Evolutionary conservation across 495 filamentous ascomycete species (phyloP), one percentile per base, ranked within the genome.

Genomic region (Staphylotrichum longicolle): DNA sequence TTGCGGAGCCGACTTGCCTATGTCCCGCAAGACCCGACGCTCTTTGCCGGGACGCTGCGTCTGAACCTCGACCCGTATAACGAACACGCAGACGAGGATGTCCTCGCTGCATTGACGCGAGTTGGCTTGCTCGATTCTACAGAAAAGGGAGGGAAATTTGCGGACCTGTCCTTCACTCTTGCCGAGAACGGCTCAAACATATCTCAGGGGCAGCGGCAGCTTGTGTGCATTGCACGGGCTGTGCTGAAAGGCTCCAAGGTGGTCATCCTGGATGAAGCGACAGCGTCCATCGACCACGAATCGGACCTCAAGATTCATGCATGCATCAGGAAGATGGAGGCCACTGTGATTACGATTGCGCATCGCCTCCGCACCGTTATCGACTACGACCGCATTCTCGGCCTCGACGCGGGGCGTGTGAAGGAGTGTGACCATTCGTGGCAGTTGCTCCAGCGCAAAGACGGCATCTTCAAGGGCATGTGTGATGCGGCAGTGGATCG

Each of bases 31-130:
- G 77, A 81, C 42, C 72, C 78, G 0, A 64, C 72, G 0, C 61
- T 81, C 6, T 78, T 82, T 44, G 65, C 71, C 0, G 78, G 78
- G 0, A 80, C 74, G 0, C 60, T 83, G 3, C 72, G 79, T 1
- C 61, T 62, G 11, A 80, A 80, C 49, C 64, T 82, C 3, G 78
- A 82, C 48, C 78, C 79, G 3, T 76, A 46, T 4, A 12, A 46
- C 42, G 42, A 15, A n/a, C n/a, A 46, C 42, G 12, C 42, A 46
- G 42, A 46, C 42, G 14, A 46, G 42, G 42, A 46, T 7, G 42
- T 46, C 42, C 42, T 12, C 42, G 42, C 5, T 46, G 42, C 42
- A 1, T 46, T 46, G 42, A 46, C 42, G n/a, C 42, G 42, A 46
- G 42, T 46, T 46, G 42, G 42, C 42, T 39, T 39, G 37, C 37